phyloP scores from a whole-genome alignment of 495 filamentous ascomycete species.

The Sporormia fimetaria region DNA sequence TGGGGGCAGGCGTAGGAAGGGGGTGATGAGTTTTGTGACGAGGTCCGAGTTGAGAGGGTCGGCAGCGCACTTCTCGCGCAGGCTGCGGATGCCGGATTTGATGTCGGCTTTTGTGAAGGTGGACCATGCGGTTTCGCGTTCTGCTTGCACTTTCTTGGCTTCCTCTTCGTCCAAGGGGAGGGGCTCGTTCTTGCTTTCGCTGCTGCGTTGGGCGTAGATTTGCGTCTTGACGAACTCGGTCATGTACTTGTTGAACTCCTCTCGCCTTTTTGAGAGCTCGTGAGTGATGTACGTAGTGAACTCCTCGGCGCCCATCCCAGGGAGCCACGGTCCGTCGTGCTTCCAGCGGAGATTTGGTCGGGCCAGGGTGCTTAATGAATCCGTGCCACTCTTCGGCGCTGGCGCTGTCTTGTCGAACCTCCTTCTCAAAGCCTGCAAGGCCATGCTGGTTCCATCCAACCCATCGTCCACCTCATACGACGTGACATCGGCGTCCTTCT shows the following conservation, averaged over 20 bases:
- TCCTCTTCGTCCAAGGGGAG: conserved; percentile 11
- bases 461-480: conserved; percentile 17
- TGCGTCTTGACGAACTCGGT: conserved; percentile 36
- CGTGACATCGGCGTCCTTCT: conserved; percentile 43
- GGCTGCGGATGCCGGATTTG: conserved; percentile 9
- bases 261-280: conserved; percentile 43
- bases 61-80: conserved; percentile 14
- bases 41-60: conserved; percentile 31
- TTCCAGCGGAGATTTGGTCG: conserved; percentile 52
- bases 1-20: conserved; percentile 45
- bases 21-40: conserved; percentile 36
- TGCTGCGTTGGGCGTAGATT: conserved; percentile 8
- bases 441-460: conserved; percentile 17
- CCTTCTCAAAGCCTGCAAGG: conserved; percentile 55
- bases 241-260: conserved; percentile 40
- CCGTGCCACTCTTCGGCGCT: neutral
- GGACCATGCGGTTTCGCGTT: conserved; percentile 5
- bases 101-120: conserved; percentile 15
- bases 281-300: conserved; percentile 55
- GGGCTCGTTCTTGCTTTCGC: neutral
- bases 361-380: neutral
- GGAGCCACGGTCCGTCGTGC: conserved; percentile 71
- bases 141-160: conserved; percentile 7
- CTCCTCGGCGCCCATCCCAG: conserved; percentile 57
- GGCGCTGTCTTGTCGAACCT: neutral